phyloP scores from a whole-genome alignment of 495 filamentous ascomycete genomes.

The Talaromyces adpressus region DNA sequence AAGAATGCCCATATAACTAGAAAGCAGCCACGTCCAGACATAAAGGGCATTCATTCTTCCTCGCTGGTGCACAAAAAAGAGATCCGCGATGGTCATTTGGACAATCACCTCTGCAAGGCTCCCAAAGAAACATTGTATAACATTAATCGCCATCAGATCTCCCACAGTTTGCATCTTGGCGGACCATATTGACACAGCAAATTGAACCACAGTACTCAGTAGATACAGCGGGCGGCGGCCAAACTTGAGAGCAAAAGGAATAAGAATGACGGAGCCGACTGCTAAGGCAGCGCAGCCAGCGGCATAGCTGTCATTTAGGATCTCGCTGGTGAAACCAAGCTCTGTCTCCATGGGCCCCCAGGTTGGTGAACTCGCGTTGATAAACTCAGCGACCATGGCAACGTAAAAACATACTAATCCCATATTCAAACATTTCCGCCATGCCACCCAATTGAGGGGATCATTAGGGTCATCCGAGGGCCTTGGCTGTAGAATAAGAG shows the following conservation, averaged over 20 bases:
- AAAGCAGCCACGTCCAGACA: constrained; percentile 22
- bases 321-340: constrained; percentile 19
- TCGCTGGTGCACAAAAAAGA: constrained; percentile 38
- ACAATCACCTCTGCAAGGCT: constrained; percentile 29
- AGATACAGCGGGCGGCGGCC: constrained; percentile 32
- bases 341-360: constrained; percentile 22
- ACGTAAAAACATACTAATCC: constrained; percentile 27
- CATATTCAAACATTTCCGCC: constrained; percentile 29
- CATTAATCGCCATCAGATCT: constrained; percentile 20
- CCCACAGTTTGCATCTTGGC: constrained; percentile 20
- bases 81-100: constrained; percentile 33
- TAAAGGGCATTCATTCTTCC: constrained; percentile 31
- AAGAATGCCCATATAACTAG: constrained; percentile 25
- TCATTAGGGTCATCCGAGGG: constrained; percentile 18
- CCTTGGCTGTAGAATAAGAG: constrained; percentile 12
- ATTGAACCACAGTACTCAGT: constrained; percentile 21
- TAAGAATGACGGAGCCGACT: constrained; percentile 25
- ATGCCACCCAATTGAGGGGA: constrained; percentile 17
- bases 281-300: constrained; percentile 23
- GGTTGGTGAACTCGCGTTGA: constrained; percentile 23
- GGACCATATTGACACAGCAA: constrained; percentile 18
- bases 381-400: constrained; percentile 12
- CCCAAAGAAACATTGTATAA: constrained; percentile 21
- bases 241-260: constrained; percentile 34
- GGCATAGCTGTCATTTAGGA: constrained; percentile 25